These are phyloP conservation scores for Aspergillus panamensis DNA, from an alignment of 495 filamentous ascomycete species.

Conservation along the genomic window DNA sequence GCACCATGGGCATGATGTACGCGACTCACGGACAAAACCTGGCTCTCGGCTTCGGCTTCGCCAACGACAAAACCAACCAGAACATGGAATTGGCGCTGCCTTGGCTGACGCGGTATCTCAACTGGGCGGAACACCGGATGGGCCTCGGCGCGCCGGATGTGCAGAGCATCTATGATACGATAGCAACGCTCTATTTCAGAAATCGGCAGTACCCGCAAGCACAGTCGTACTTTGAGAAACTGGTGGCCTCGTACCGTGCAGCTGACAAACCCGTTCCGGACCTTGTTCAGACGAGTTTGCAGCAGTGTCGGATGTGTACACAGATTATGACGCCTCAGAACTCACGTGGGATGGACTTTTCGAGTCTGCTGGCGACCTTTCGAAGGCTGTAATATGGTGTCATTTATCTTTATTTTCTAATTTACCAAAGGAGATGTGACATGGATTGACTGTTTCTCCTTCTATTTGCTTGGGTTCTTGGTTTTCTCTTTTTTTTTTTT, in stretches of 20 bases:
- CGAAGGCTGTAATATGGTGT: slow-evolving; percentile 5
- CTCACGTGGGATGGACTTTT: slow-evolving; percentile 4
- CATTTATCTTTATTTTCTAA: too few species aligned
- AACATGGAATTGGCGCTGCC: slow-evolving; percentile 26
- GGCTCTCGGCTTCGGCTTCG: not conserved
- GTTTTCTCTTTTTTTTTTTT: too few species aligned
- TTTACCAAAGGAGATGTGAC: too few species aligned
- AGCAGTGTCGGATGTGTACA: slow-evolving; percentile 30
- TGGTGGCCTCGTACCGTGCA: slow-evolving; percentile 17
- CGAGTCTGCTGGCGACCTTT: slow-evolving; percentile 9
- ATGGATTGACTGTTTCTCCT: too few species aligned
- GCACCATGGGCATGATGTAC: slow-evolving; percentile 35
- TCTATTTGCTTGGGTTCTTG: too few species aligned
- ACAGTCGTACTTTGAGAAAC: slow-evolving; percentile 32
- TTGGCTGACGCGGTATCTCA: slow-evolving; percentile 32
- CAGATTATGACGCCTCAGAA: slow-evolving; percentile 16
- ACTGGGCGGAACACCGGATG: slow-evolving; percentile 30
- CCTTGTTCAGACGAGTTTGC: slow-evolving; percentile 20
- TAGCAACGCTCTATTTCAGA: slow-evolving; percentile 29
- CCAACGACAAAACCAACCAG: slow-evolving; percentile 1
- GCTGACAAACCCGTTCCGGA: slow-evolving; percentile 12
- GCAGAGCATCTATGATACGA: slow-evolving; percentile 23
- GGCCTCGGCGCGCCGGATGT: slow-evolving; percentile 28
- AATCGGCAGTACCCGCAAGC: slow-evolving; percentile 27
- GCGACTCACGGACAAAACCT: slow-evolving; percentile 17